A percentile compares a stretch with the other conserved stretches of the same genome.
Conservation (phyloP, 257 asterid genomes). For the Solanum pennellii region DNA sequence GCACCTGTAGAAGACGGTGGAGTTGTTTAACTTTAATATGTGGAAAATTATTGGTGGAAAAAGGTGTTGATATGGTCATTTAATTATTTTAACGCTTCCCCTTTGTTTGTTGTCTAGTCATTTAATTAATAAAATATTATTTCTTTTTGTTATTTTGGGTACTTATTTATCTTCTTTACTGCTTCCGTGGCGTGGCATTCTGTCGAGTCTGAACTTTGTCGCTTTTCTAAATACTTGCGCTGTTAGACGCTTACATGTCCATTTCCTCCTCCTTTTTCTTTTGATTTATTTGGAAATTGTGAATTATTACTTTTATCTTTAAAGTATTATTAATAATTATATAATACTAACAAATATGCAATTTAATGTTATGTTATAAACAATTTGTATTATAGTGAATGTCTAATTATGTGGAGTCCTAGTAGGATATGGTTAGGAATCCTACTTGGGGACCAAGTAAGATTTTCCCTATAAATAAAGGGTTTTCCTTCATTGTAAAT, state of each 20-base stretch:
- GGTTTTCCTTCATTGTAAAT: no score
- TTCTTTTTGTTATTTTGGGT: background rate
- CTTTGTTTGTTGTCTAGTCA: background rate
- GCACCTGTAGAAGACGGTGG: background rate
- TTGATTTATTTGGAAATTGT: no score
- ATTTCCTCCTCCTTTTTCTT: no score
- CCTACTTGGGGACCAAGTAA: no score
- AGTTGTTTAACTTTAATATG: background rate
- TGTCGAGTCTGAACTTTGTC: background rate
- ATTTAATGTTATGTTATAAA: no score
- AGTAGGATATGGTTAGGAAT: no score
- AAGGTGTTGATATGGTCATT: background rate
- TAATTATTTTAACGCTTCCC: background rate
- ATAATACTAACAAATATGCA: no score
- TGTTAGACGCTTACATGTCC: background rate
- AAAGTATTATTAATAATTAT: no score
- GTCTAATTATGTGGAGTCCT: no score
- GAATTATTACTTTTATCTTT: no score
- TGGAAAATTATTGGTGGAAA: background rate
- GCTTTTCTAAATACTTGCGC: background rate
- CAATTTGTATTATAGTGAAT: no score
- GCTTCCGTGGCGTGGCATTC: background rate
- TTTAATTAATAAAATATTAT: background rate
- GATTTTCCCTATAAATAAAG: no score
- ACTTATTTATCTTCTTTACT: background rate